Evolutionary conservation across 345 rosid genomes (phyloP), one percentile per base, ranked within the genome.

Genomic region (Abelmoschus esculentus): DNA sequence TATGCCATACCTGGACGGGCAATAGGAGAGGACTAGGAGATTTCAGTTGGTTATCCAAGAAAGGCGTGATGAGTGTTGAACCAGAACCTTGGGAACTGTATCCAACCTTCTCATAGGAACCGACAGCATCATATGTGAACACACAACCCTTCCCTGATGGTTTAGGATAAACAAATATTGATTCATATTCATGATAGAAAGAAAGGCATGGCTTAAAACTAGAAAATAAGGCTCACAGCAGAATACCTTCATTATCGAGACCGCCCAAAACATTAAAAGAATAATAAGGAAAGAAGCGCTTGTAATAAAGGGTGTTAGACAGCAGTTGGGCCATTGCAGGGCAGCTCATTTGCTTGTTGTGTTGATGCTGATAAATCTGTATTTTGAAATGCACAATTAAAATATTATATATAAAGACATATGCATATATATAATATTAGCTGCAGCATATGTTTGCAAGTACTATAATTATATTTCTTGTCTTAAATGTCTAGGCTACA

Each of bases 61-160:
- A 92, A 38, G 99, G 99, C 87, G 87, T 92, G 61, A 96, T 89
- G 46, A 92, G 97, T 0, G 86, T 89, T 4, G 97, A 86, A 56
- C 98, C 99, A 69, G 96, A 89, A 73, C 98, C 98, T 78, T 90
- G 99, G 40, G 98, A 81, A 74, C 98, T 88, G 78, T 90, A 96
- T 40, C 98, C 99, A 72, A 92, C 99, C 83, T 84, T 84, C 86
- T 96, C 99, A 72, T 92, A 96, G 32, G 98, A 96, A 12, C 98
- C 97, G 58, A 96, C 97, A 40, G 98, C 98, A 70, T 96, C 99
- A 61, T 92, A 96, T 6, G 98, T 92, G 81, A 86, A 96, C 47
- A 96, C 99, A 60, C 98, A 90, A 10, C 98, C 99, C 80, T 88
- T 91, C 32, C 97, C 98, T 93, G 70, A 31, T 66, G 70, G 17